These are phyloP conservation scores for Ophiostoma ulmi DNA, from an alignment of 2,329 filamentous ascomycete genomes.

Conservation along the genomic window DNA sequence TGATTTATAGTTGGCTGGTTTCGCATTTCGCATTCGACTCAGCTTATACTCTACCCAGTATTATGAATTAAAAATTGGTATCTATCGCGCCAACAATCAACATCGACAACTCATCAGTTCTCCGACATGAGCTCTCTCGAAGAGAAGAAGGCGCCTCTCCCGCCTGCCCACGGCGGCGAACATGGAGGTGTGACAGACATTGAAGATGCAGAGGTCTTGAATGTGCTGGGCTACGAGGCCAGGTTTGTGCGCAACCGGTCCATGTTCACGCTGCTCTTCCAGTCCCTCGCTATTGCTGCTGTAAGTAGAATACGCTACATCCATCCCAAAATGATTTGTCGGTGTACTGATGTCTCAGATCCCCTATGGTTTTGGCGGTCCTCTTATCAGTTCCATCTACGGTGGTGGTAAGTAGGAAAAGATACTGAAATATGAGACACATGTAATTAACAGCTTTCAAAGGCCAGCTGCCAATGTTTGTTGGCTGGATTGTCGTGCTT, in stretches of 20 bases:
- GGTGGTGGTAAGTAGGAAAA: constrained; percentile 20
- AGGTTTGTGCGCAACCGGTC: constrained; percentile 56
- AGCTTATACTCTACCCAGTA: background rate
- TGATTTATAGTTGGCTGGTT: no score
- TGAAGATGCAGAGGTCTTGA: constrained; percentile 1
- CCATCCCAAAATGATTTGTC: background rate
- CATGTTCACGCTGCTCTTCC: constrained; percentile 55
- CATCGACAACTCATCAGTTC: background rate
- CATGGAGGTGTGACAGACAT: background rate
- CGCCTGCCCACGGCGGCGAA: background rate
- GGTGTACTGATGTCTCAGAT: constrained; percentile 17
- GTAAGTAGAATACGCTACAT: constrained; percentile 5
- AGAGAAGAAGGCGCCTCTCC: background rate
- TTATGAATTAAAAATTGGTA: background rate
- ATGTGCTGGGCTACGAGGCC: constrained; percentile 50
- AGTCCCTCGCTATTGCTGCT: constrained; percentile 36
- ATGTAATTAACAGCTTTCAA: background rate
- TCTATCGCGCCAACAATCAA: background rate
- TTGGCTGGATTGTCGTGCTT: constrained; percentile 50
- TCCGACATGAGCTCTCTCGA: constrained; percentile 3
- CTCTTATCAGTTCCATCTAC: constrained; percentile 25
- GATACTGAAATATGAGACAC: background rate
- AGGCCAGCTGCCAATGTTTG: constrained; percentile 38
- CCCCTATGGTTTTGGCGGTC: constrained; percentile 24
- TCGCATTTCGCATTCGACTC: background rate